phyloP scores from a whole-genome alignment of 2,329 filamentous ascomycete species.

The Nigrospora oryzae region DNA sequence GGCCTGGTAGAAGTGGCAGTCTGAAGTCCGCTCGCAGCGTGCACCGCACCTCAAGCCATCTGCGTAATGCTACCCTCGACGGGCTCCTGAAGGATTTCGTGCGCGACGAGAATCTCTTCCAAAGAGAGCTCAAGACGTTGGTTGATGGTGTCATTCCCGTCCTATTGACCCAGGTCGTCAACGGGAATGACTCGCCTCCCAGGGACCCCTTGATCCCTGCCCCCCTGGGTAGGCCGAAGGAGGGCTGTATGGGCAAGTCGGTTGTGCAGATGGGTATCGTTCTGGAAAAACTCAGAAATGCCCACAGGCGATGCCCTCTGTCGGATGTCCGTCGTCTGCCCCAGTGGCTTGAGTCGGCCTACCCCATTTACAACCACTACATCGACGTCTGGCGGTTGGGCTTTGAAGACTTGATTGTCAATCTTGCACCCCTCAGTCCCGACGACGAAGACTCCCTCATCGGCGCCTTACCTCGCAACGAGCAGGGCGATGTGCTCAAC shows the following conservation, averaged over 20 bases:
- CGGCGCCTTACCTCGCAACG: constrained; percentile 51
- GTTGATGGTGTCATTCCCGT: constrained; percentile 95
- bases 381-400: constrained; percentile 83
- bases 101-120: constrained; percentile 80
- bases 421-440: constrained; percentile 62
- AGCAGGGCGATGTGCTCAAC: constrained; percentile 59
- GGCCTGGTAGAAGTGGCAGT: constrained; percentile 55
- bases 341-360: constrained; percentile 71
- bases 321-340: constrained; percentile 64
- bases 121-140: constrained; percentile 82
- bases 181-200: constrained; percentile 54
- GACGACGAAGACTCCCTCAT: constrained; percentile 55
- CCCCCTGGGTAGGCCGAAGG: constrained; percentile 40
- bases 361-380: constrained; percentile 77
- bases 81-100: constrained; percentile 75
- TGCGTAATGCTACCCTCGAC: constrained; percentile 59
- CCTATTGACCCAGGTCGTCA: constrained; percentile 75
- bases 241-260: constrained; percentile 64
- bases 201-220: constrained; percentile 57
- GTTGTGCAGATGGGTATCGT: constrained; percentile 92
- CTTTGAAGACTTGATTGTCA: constrained; percentile 91
- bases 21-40: constrained; percentile 72
- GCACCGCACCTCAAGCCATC: constrained; percentile 60
- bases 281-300: constrained; percentile 71
- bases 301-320: constrained; percentile 74